Base-by-base conservation (phyloP, 805 yeast species). In the Tetrapisispora taiwanensis region DNA sequence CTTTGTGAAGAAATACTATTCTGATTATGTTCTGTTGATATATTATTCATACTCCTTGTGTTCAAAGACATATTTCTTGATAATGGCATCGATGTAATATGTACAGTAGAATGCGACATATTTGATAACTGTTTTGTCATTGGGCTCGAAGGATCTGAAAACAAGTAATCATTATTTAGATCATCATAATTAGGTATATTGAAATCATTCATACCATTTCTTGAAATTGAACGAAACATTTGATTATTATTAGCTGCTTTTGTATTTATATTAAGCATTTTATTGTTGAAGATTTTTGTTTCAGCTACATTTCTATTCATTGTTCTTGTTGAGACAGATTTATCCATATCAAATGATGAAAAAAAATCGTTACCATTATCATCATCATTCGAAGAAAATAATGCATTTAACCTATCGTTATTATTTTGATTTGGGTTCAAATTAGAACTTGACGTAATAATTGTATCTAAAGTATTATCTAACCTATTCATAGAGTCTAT, bases 131-230 rank as follows among this genome's bases (percentile, higher is more conserved):
- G 42, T 26, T 39, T 39, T 8, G 42, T 39, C 42, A 39, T 39
- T 4, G 42, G 42, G n/a, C 42, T 39, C 6, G 42, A 13, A 17
- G 42, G 42, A 32, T 22, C 35, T 3, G 42, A 39, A 39, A 39
- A 39, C n/a, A 32, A 22, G 10, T 12, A 22, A 3, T 24, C 30
- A 12, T 26, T 12, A 3, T 17, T n/a, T 7, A 30, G 8, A 32
- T 31, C 31, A 9, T 15, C 19, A 20, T 31, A 24, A 13, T 10
- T 31, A 3, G 42, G 37, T 19, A 31, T 30, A 17, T 26, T 26
- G 24, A 39, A 39, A 4, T 17, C 37, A 13, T 39, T 14, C 7
- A 30, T 14, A 7, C 18, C 27, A 20, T 38, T 30, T 30, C 7
- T 19, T 19, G 19, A 30, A 13, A 7, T 14, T 14, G 39, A 7